Conservation (phyloP, 352 stramenopile species). For the Phytophthora macrochlamydospora region DNA sequence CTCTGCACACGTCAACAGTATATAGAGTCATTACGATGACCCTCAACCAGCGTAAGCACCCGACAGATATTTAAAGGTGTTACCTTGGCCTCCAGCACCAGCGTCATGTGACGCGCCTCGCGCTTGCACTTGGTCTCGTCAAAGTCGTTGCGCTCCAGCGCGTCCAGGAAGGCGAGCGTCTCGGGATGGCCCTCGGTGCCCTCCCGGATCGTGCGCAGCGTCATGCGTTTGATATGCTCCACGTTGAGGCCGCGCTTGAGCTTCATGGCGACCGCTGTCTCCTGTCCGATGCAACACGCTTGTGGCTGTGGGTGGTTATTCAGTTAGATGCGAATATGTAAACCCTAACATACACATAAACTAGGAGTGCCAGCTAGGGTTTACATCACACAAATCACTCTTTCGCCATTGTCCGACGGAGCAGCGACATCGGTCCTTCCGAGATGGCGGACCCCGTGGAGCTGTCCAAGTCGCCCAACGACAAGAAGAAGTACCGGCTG, state of each 20-base stretch:
- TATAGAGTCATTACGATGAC: not conserved
- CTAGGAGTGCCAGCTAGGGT: too few species aligned
- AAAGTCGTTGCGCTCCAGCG: constrained; percentile 84
- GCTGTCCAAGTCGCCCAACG: constrained; percentile 69
- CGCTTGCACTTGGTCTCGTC: constrained; percentile 85
- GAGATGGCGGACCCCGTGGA: constrained; percentile 51
- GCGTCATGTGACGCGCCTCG: constrained; percentile 78
- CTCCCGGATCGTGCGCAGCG: constrained; percentile 83
- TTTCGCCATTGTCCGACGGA: too few species aligned
- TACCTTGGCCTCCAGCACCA: constrained; percentile 79
- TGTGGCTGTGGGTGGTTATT: constrained; percentile 7
- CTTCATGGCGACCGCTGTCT: constrained; percentile 61
- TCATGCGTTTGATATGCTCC: constrained; percentile 93
- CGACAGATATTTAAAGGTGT: not conserved
- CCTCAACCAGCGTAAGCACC: not conserved
- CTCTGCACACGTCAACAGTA: constrained; percentile 32
- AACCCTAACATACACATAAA: too few species aligned
- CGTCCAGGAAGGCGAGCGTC: constrained; percentile 84
- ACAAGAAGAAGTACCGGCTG: constrained; percentile 88
- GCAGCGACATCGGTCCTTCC: not conserved
- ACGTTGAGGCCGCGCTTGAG: constrained; percentile 77
- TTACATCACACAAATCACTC: too few species aligned
- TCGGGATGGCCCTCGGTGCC: constrained; percentile 77
- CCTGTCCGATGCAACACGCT: not conserved
- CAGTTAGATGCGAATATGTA: too few species aligned